These are phyloP conservation scores for Silybum marianum DNA, from an alignment of 129 eudicot genomes.

Conservation along the genomic window DNA sequence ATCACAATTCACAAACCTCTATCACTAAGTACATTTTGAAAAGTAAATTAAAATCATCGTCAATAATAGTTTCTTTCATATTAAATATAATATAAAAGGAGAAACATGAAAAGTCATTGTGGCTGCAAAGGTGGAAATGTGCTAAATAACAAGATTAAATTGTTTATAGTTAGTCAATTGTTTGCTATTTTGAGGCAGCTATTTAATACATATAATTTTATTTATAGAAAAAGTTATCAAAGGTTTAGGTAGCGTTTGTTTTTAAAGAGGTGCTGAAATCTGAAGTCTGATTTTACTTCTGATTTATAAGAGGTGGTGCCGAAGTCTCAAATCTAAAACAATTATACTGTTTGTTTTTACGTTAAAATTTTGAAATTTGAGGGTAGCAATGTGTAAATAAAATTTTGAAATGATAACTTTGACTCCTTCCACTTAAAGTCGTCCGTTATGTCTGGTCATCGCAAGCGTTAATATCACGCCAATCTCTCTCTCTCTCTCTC, in stretches of 20 bases:
- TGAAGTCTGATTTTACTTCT: no score
- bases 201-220: not conserved
- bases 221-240: not conserved
- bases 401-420: constrained; percentile 15
- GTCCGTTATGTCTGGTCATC: constrained; percentile 35
- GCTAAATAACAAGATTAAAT: not conserved
- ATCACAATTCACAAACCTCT: not conserved
- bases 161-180: not conserved
- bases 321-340: no score
- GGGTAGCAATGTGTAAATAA: constrained; percentile 16
- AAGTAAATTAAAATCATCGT: not conserved
- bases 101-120: no score
- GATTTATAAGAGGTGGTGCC: no score
- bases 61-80: not conserved
- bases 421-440: constrained; percentile 34
- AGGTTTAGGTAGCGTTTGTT: no score
- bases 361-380: no score
- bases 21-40: not conserved
- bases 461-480: constrained; percentile 44
- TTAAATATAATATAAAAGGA: no score
- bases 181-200: not conserved
- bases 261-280: no score
- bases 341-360: no score
- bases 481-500: constrained; percentile 31
- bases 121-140: no score